Conservation (phyloP, 139 green algal species). For the Chlorella sp. region DNA sequence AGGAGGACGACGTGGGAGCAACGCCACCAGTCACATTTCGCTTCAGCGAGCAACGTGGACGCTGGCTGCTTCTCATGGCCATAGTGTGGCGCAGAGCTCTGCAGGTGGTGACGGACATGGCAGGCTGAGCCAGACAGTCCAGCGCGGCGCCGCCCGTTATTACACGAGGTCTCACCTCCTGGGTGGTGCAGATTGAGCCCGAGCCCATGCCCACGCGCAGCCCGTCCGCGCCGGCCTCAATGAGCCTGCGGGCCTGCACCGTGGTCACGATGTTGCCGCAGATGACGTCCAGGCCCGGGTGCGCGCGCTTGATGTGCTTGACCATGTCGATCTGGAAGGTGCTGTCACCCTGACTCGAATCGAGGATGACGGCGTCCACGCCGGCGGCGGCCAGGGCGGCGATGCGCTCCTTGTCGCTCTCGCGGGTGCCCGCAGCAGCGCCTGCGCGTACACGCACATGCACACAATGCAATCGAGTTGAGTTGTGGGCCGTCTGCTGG, state of each 20-base stretch:
- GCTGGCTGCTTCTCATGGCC: too few species aligned
- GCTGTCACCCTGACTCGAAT: constrained; percentile 84
- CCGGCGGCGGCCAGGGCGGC: constrained; percentile 38
- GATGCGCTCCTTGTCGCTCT: constrained; percentile 72
- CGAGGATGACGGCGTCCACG: constrained; percentile 85
- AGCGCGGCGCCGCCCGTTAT: too few species aligned
- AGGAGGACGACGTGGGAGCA: too few species aligned
- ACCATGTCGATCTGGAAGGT: constrained; percentile 90
- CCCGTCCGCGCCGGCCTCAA: constrained; percentile 84
- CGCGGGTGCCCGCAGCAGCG: constrained; percentile 84
- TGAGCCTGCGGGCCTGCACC: constrained; percentile 59
- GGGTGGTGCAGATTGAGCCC: constrained; percentile 98
- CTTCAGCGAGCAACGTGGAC: too few species aligned
- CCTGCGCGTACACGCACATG: constrained; percentile 10
- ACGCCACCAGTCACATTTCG: too few species aligned
- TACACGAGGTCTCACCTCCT: too few species aligned
- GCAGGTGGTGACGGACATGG: too few species aligned
- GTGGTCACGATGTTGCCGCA: constrained; percentile 90
- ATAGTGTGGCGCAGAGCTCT: too few species aligned
- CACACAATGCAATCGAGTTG: too few species aligned
- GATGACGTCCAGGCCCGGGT: constrained; percentile 91
- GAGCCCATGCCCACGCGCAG: constrained; percentile 96
- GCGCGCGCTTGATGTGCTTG: constrained; percentile 74
- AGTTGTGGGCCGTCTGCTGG: too few species aligned
- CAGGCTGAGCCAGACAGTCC: too few species aligned